Evolutionary conservation across 2,329 filamentous ascomycete species (phyloP), one percentile per base, ranked within the genome.

Genomic region (Decorospora gaudefroyi): DNA sequence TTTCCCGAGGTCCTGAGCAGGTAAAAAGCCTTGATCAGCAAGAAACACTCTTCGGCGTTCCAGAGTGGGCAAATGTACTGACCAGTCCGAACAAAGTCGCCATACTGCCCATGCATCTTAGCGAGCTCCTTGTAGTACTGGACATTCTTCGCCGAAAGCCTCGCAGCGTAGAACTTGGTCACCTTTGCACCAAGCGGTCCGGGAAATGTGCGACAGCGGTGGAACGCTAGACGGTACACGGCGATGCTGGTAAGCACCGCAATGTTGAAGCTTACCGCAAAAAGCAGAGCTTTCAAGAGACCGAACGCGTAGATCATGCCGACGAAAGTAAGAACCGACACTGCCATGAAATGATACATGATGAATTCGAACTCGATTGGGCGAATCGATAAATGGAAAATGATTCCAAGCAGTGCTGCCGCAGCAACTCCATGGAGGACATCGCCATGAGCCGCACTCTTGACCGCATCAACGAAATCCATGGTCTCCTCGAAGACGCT

Each of bases 31-130:
- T 28, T 10, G 8, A 21, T 52, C 4, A 46, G 25, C 18, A 39
- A 21, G 10, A 19, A 31, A 12, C 21, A 12, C 21, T 7, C 2
- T 13, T 8, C 11, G 2, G 13, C 30, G 6, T 17, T 9, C 22
- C 10, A 5, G n/a, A 3, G 10, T 16, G 12, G 10, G 5, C 15
- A 9, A n/a, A n/a, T 4, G 17, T 13, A 43, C 37, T 47, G 48
- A 67, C 69, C 69, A 7, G 60, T 64, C 18, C 66, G 61, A 4
- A 70, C 61, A 47, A 68, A 62, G 29, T 70, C 61, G 15, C 69
- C 68, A 46, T 70, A 69, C 23, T 55, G 40, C 0, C 48, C 32
- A 39, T 70, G 68, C 42, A 69, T 42, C 25, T 51, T 52, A 4
- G 48, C 55, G 6, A 68, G 16, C 18, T 66, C 59, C 25, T 61